These are phyloP conservation scores for Podaxis sp. DNA, from an alignment of 768 basidiomycete genomes.

Conservation along the genomic window DNA sequence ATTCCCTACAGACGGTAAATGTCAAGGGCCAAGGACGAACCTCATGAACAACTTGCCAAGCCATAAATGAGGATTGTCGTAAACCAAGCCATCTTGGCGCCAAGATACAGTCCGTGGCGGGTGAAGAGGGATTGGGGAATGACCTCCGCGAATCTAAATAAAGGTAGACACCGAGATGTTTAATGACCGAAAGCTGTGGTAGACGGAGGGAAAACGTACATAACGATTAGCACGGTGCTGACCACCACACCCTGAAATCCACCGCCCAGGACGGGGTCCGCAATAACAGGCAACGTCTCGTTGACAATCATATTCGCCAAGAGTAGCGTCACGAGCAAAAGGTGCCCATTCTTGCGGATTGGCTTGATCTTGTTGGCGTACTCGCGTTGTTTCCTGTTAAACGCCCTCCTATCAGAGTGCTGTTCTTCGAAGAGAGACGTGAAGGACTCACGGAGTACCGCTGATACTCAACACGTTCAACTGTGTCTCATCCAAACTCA, in stretches of 20 bases:
- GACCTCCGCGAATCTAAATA: conserved; percentile 77
- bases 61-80: conserved; percentile 65
- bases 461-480: conserved; percentile 82
- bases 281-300: conserved; percentile 81
- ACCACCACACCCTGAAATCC: conserved; percentile 74
- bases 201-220: conserved; percentile 48
- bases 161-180: not conserved
- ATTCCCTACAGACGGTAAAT: conserved; percentile 43
- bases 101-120: conserved; percentile 83
- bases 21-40: not conserved
- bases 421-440: not conserved
- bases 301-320: conserved; percentile 92
- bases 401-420: not conserved
- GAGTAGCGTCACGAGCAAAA: conserved; percentile 77
- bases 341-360: conserved; percentile 78
- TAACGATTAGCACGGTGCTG: conserved; percentile 82
- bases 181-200: not conserved
- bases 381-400: conserved; percentile 62
- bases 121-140: conserved; percentile 93
- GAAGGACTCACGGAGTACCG: conserved; percentile 66
- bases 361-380: conserved; percentile 86
- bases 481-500: conserved; percentile 91
- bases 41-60: conserved; percentile 41
- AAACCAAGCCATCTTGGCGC: conserved; percentile 78
- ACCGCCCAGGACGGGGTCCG: conserved; percentile 75